Conservation (phyloP, 208 protist species). For the Crithidia sp. region DNA sequence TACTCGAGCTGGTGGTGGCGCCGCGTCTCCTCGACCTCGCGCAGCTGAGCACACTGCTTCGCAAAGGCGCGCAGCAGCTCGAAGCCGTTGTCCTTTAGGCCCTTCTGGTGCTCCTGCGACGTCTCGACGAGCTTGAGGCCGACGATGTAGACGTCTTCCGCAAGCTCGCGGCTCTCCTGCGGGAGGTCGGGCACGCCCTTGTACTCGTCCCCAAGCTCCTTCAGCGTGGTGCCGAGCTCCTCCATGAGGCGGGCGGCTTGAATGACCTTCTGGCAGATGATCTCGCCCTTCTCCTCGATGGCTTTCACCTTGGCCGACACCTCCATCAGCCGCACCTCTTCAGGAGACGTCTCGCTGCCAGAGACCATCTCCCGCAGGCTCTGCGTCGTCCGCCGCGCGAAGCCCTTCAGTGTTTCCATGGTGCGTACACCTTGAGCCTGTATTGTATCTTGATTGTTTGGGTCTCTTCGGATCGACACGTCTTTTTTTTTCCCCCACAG, state of each 20-base stretch:
- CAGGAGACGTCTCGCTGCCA: constrained; percentile 33
- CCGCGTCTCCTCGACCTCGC: constrained; percentile 55
- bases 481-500: background rate
- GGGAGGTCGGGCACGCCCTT: constrained; percentile 60
- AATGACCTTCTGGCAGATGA: constrained; percentile 63
- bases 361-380: constrained; percentile 71
- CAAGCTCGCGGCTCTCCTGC: constrained; percentile 54
- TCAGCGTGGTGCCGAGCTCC: constrained; percentile 66
- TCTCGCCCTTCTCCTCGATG: constrained; percentile 48
- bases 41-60: constrained; percentile 50
- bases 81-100: constrained; percentile 64
- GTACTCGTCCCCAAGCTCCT: constrained; percentile 80
- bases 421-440: background rate
- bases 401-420: constrained; percentile 75
- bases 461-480: background rate
- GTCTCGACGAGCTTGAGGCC: constrained; percentile 60
- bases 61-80: constrained; percentile 59
- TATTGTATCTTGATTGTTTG: background rate
- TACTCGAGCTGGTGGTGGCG: constrained; percentile 73
- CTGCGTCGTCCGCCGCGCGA: constrained; percentile 83
- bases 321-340: constrained; percentile 52
- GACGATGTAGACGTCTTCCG: constrained; percentile 52
- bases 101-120: constrained; percentile 61
- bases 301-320: constrained; percentile 48
- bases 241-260: constrained; percentile 66